Percentiles rank a stretch among this genome's conserved stretches.
phyloP scores from a whole-genome alignment of 805 yeast species.

The Tetrapisispora pingtungensis region DNA sequence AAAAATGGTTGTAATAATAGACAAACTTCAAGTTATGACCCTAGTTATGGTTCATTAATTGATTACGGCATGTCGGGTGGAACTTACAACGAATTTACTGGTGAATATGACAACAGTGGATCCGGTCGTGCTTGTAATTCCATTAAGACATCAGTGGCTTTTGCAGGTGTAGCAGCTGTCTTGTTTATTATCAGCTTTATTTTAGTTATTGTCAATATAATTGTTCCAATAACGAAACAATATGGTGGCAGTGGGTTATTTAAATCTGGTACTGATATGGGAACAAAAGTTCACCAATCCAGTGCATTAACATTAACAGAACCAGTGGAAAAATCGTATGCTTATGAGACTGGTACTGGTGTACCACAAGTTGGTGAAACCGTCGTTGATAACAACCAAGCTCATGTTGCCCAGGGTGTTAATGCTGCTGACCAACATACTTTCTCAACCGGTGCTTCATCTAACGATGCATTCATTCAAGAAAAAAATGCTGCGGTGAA shows the following conservation, averaged over 20 bases:
- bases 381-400: background rate
- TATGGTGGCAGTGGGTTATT: slow-evolving; percentile 19
- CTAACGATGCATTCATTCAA: slow-evolving; percentile 1
- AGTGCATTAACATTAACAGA: slow-evolving; percentile 15
- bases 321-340: background rate
- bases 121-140: slow-evolving; percentile 20
- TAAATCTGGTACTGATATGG: slow-evolving; percentile 13
- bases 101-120: slow-evolving; percentile 8
- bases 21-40: slow-evolving; percentile 8
- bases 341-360: background rate
- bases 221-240: slow-evolving; percentile 17
- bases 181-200: slow-evolving; percentile 20
- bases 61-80: slow-evolving; percentile 7
- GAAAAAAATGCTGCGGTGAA: background rate
- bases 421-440: slow-evolving; percentile 1
- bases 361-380: background rate
- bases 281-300: slow-evolving; percentile 15
- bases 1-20: slow-evolving; percentile 20
- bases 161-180: slow-evolving; percentile 24
- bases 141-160: slow-evolving; percentile 28
- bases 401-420: background rate
- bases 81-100: slow-evolving; percentile 12
- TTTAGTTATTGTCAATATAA: slow-evolving; percentile 23
- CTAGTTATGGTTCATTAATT: slow-evolving; percentile 9
- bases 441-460: slow-evolving; percentile 3